These are phyloP conservation scores for Raphidocelis subcapitata DNA, from an alignment of 139 green algal species.

Conservation along the genomic window DNA sequence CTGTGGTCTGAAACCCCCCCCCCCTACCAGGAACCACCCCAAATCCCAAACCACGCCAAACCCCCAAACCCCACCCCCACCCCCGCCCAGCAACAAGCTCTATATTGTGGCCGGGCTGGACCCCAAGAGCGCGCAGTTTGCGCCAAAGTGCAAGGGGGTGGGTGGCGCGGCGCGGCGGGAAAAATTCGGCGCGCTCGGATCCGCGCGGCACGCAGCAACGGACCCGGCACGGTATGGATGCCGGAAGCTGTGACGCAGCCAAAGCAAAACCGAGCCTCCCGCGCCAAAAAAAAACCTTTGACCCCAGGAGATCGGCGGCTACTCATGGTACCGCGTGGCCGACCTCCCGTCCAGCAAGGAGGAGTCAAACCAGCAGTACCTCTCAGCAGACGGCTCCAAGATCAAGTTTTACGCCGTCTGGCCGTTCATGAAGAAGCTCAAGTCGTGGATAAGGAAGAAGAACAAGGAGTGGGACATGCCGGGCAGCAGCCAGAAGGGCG, in stretches of 20 bases:
- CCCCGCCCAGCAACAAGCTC: constrained; percentile 68
- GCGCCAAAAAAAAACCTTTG: neutral
- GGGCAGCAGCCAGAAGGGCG: neutral
- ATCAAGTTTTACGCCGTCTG: constrained; percentile 86
- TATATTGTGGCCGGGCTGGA: constrained; percentile 75
- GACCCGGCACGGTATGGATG: neutral
- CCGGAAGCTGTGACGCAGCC: neutral
- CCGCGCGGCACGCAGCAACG: neutral
- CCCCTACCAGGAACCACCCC: no score
- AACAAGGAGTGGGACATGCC: constrained; percentile 28
- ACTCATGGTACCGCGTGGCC: constrained; percentile 73
- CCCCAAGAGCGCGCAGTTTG: constrained; percentile 61
- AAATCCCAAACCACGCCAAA: no score
- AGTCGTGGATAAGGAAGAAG: constrained; percentile 50
- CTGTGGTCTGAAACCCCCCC: no score
- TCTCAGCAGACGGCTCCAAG: constrained; percentile 57
- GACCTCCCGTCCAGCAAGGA: constrained; percentile 56
- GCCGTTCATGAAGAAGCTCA: constrained; percentile 60
- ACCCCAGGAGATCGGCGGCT: constrained; percentile 77
- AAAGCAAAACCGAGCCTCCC: neutral
- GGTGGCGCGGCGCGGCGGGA: neutral
- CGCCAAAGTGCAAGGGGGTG: constrained; percentile 51
- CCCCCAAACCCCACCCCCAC: no score
- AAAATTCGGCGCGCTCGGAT: neutral
- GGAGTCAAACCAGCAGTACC: constrained; percentile 63